Evolutionary conservation across 2,329 filamentous ascomycete genomes (phyloP).

Genomic region (Alternaria sp.): DNA sequence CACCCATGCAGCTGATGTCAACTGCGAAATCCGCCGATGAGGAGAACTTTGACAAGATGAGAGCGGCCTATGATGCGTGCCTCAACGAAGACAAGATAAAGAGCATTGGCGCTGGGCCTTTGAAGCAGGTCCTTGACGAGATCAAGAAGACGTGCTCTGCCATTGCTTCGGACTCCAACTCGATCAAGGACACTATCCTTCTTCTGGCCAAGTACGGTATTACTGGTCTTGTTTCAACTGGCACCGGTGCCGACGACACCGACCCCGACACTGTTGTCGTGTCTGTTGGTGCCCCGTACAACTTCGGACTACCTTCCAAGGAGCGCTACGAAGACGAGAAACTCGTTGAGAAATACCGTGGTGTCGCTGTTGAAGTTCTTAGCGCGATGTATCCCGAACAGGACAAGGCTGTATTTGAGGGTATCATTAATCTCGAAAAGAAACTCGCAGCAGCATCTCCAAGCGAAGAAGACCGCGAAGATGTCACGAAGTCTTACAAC

Average conservation of each 20-base stretch:
- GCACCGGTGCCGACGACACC: constrained; percentile 55
- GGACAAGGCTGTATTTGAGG: constrained; percentile 45
- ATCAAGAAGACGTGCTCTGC: constrained; percentile 45
- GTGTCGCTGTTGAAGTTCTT: constrained; percentile 32
- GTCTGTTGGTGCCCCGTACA: constrained; percentile 57
- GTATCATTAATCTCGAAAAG: constrained; percentile 61
- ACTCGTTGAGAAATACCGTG: constrained; percentile 39
- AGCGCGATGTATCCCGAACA: constrained; percentile 28
- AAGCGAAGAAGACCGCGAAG: constrained; percentile 63
- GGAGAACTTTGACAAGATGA: constrained; percentile 70
- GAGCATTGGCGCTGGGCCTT: constrained; percentile 61
- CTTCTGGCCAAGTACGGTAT: constrained; percentile 57
- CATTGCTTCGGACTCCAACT: constrained; percentile 8
- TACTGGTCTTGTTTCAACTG: constrained; percentile 32
- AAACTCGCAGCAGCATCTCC: constrained; percentile 66
- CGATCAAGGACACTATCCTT: constrained; percentile 54
- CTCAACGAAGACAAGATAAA: constrained; percentile 66
- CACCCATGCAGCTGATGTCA: constrained; percentile 42
- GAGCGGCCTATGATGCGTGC: constrained; percentile 69
- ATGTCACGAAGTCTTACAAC: constrained; percentile 72
- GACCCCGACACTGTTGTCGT: constrained; percentile 61
- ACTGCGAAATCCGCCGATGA: constrained; percentile 57
- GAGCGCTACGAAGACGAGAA: constrained; percentile 44
- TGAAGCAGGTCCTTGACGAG: constrained; percentile 62
- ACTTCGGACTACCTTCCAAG: constrained; percentile 51